Percentiles rank a stretch among this genome's conserved stretches.
Evolutionary conservation across 768 basidiomycete genomes (phyloP).

Genomic region (Botryobasidium botryosum): DNA sequence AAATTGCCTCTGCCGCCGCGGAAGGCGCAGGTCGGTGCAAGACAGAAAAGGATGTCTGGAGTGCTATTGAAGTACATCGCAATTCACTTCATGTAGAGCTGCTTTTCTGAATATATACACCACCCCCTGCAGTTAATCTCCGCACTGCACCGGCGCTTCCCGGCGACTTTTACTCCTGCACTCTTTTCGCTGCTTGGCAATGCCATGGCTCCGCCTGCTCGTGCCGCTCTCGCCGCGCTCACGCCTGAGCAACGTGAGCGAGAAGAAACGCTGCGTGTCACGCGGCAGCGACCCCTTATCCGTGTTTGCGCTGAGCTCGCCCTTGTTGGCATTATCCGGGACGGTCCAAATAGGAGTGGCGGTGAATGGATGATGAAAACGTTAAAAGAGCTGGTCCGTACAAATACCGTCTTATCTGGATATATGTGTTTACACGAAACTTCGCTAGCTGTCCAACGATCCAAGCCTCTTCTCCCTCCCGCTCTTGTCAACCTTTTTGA

Average conservation of each 20-base stretch:
- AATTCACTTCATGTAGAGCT: neutral
- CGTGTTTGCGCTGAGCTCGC: slow-evolving; percentile 84
- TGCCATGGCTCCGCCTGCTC: slow-evolving; percentile 21
- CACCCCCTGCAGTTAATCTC: slow-evolving; percentile 55
- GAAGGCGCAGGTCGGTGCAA: slow-evolving; percentile 82
- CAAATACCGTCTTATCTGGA: neutral
- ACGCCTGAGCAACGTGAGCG: slow-evolving; percentile 77
- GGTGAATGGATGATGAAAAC: slow-evolving; percentile 85
- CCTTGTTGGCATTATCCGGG: slow-evolving; percentile 66
- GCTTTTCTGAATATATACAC: neutral
- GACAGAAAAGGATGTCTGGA: slow-evolving; percentile 83
- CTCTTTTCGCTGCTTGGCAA: slow-evolving; percentile 39
- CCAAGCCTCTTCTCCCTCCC: slow-evolving; percentile 76
- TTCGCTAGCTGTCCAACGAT: slow-evolving; percentile 64
- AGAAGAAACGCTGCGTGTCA: slow-evolving; percentile 65
- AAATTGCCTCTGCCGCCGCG: slow-evolving; percentile 70
- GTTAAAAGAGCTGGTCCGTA: slow-evolving; percentile 64
- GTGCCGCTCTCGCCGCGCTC: slow-evolving; percentile 40
- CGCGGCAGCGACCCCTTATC: slow-evolving; percentile 69
- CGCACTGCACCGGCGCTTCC: slow-evolving; percentile 73
- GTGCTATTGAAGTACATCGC: slow-evolving; percentile 67
- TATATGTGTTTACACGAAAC: neutral
- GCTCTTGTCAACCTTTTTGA: slow-evolving; percentile 79
- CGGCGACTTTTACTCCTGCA: slow-evolving; percentile 57
- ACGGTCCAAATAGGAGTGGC: slow-evolving; percentile 50